Evolutionary conservation across 805 yeast species (phyloP).

Genomic region (Hanseniaspora nectarophila): DNA sequence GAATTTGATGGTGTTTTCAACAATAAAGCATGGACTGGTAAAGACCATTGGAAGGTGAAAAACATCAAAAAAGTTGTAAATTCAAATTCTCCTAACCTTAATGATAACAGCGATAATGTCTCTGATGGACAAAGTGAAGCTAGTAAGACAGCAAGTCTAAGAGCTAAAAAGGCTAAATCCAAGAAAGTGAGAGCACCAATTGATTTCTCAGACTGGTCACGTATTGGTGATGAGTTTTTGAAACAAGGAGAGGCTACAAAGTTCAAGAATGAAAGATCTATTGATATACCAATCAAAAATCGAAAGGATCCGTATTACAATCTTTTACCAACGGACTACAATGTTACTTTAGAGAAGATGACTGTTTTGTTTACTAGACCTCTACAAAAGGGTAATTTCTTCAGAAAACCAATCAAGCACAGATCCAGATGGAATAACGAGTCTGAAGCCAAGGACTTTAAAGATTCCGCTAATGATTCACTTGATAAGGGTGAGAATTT

Average conservation of each 20-base stretch:
- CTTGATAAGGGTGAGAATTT: slow-evolving; percentile 14
- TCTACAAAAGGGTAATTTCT: slow-evolving; percentile 31
- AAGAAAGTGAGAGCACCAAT: slow-evolving; percentile 28
- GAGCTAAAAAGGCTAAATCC: slow-evolving; percentile 13
- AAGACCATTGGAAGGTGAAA: slow-evolving; percentile 81
- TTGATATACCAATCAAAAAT: slow-evolving; percentile 35
- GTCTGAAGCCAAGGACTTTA: background rate
- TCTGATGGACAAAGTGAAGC: background rate
- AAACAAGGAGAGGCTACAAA: slow-evolving; percentile 27
- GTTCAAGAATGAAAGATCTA: slow-evolving; percentile 22
- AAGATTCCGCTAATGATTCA: background rate
- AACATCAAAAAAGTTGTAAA: slow-evolving; percentile 35
- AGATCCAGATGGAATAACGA: background rate
- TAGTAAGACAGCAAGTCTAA: background rate
- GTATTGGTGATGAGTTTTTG: slow-evolving; percentile 35
- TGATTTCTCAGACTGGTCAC: slow-evolving; percentile 21
- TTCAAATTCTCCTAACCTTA: background rate
- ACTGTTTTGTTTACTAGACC: slow-evolving; percentile 64
- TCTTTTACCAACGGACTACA: slow-evolving; percentile 60
- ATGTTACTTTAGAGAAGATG: slow-evolving; percentile 56
- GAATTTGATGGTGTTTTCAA: slow-evolving; percentile 66
- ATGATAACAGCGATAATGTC: background rate
- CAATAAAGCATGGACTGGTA: slow-evolving; percentile 68
- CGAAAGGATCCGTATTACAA: slow-evolving; percentile 34
- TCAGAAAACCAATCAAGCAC: slow-evolving; percentile 8